A percentile compares a stretch with the other conserved stretches of the same genome.
phyloP scores from a whole-genome alignment of 192 early-diverging fungal species.

The Rhizoclosmatium sp. region DNA sequence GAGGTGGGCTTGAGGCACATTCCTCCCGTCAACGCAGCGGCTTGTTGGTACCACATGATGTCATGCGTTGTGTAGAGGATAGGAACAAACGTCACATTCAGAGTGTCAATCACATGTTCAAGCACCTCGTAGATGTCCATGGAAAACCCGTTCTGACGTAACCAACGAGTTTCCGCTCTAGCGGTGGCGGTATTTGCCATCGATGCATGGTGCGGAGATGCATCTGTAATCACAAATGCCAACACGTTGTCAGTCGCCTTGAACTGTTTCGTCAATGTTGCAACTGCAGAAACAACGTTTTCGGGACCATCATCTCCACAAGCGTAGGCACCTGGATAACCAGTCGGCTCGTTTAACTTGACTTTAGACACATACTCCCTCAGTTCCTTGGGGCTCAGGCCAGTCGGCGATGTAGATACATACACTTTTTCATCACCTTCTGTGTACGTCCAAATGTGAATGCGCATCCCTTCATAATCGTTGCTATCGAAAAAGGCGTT shows the following conservation, averaged over 20 bases:
- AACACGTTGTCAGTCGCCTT: conserved; percentile 33
- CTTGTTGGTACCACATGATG: conserved; percentile 42
- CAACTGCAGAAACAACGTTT: conserved; percentile 37
- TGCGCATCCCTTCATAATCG: conserved; percentile 7
- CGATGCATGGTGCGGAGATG: conserved; percentile 24
- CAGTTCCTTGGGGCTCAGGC: background rate
- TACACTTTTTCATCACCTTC: conserved; percentile 7
- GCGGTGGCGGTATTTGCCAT: background rate
- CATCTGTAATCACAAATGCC: conserved; percentile 45
- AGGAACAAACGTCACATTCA: conserved; percentile 46
- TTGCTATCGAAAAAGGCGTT: conserved; percentile 11
- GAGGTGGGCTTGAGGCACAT: conserved; percentile 26
- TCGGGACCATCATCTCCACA: conserved; percentile 33
- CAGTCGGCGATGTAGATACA: background rate
- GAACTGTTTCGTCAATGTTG: conserved; percentile 18
- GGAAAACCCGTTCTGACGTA: conserved; percentile 10
- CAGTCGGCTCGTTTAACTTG: conserved; percentile 5
- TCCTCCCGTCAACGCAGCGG: conserved; percentile 36
- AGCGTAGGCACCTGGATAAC: background rate
- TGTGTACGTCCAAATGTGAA: conserved; percentile 39
- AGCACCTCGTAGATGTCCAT: conserved; percentile 41
- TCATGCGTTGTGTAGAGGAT: conserved; percentile 35
- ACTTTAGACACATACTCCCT: background rate
- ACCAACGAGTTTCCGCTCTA: conserved; percentile 11
- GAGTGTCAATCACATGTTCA: conserved; percentile 30